Percentiles rank a stretch among this genome's conserved stretches.
Conservation (phyloP, 208 protist species). For the Phytomonas sp. region DNA sequence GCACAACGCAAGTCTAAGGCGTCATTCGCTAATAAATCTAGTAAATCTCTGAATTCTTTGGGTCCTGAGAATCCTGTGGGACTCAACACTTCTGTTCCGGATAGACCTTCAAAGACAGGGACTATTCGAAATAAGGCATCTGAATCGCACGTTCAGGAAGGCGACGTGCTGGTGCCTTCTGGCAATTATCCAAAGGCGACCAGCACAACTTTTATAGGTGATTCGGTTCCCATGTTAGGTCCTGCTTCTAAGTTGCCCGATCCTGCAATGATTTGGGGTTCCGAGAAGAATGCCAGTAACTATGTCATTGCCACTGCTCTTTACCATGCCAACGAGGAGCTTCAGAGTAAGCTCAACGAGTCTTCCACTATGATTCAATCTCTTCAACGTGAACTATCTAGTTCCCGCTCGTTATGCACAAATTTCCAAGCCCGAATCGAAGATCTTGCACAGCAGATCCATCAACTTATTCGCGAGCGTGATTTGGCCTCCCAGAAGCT, state of each 20-base stretch:
- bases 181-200: conserved; percentile 27
- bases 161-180: conserved; percentile 44
- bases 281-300: conserved; percentile 68
- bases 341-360: conserved; percentile 73
- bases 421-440: conserved; percentile 44
- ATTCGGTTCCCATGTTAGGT: conserved; percentile 23
- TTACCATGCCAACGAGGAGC: conserved; percentile 82
- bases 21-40: conserved; percentile 1
- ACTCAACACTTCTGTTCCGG: background rate
- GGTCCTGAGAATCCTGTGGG: background rate
- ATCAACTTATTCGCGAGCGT: conserved; percentile 79
- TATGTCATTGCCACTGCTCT: conserved; percentile 76
- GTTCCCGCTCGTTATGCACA: conserved; percentile 25
- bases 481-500: conserved; percentile 67
- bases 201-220: conserved; percentile 21
- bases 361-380: conserved; percentile 46
- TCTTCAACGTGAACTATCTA: conserved; percentile 65
- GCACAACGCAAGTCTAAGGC: conserved; percentile 31
- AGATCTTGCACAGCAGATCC: conserved; percentile 57
- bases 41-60: background rate
- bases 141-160: background rate
- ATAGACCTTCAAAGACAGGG: background rate
- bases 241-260: conserved; percentile 44
- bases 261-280: conserved; percentile 83
- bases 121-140: background rate